phyloP scores from a whole-genome alignment of 1,284 basidiomycete genomes.

The Leccinum proliferum region DNA sequence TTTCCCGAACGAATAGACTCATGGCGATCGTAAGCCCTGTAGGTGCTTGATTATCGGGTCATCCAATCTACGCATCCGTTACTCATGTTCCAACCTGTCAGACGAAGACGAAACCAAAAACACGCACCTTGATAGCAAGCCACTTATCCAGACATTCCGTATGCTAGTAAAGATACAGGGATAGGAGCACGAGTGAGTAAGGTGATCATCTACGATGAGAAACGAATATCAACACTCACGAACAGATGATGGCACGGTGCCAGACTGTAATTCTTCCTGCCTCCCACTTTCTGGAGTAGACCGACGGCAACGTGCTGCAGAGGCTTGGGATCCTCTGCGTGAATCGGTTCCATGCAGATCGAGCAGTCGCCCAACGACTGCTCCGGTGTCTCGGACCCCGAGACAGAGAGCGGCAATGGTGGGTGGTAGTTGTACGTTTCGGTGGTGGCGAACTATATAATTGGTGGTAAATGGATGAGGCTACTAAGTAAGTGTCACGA shows the following conservation, averaged over 20 bases:
- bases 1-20: too few relatives aligned
- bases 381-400: conserved; percentile 70
- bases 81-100: too few relatives aligned
- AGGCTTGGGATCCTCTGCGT: conserved; percentile 42
- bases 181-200: background rate
- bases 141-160: conserved; percentile 85
- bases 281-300: conserved; percentile 32
- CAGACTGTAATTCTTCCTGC: conserved; percentile 71
- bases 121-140: conserved; percentile 80
- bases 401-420: conserved; percentile 45
- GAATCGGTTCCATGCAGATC: conserved; percentile 88
- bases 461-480: background rate
- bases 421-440: conserved; percentile 85
- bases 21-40: too few relatives aligned
- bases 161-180: conserved; percentile 42
- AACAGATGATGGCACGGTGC: conserved; percentile 90
- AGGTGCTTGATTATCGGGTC: too few relatives aligned
- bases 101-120: background rate
- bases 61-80: too few relatives aligned
- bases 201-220: background rate
- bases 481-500: background rate
- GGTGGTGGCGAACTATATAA: conserved; percentile 51
- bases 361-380: conserved; percentile 80
- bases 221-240: conserved; percentile 40
- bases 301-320: conserved; percentile 28